Evolutionary conservation across 106 monocot genomes (phyloP).

Genomic region (Ottelia alismoides): DNA sequence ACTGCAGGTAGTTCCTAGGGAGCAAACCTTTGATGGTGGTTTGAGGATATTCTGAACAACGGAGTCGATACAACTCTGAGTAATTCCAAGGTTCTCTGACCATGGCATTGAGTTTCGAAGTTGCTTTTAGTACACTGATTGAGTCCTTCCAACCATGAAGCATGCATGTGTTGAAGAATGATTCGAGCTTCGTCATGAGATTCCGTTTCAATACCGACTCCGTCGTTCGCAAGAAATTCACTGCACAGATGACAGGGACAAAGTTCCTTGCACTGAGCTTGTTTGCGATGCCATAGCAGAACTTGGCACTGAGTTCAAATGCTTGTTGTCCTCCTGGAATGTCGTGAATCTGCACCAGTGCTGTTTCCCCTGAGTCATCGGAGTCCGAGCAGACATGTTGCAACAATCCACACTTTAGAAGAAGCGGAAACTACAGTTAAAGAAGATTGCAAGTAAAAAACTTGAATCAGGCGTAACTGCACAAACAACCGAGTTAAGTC

Average conservation of each 20-base stretch:
- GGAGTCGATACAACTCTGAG: constrained; percentile 45
- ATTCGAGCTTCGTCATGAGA: constrained; percentile 51
- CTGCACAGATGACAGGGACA: constrained; percentile 43
- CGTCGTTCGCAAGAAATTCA: constrained; percentile 61
- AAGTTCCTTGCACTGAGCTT: constrained; percentile 74
- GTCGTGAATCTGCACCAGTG: constrained; percentile 40
- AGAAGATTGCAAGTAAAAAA: constrained; percentile 3
- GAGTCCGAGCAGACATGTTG: constrained; percentile 51
- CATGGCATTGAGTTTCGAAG: constrained; percentile 16
- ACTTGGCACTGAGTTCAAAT: constrained; percentile 81
- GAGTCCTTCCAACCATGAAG: constrained; percentile 83
- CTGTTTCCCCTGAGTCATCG: constrained; percentile 5
- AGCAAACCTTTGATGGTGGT: constrained; percentile 43
- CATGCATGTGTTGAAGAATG: constrained; percentile 66
- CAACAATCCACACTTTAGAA: constrained; percentile 84
- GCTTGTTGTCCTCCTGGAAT: constrained; percentile 59
- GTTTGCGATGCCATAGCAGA: constrained; percentile 82
- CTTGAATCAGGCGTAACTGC: too few relatives aligned
- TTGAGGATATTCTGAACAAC: constrained; percentile 60
- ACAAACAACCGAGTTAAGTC: too few relatives aligned
- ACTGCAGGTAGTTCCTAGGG: neutral
- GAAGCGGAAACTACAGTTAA: constrained; percentile 78
- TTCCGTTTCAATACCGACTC: constrained; percentile 58
- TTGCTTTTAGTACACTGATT: constrained; percentile 25
- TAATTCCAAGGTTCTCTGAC: constrained; percentile 42